phyloP scores from a whole-genome alignment of 257 asterid species.

The Craterostigma plantagineum region DNA sequence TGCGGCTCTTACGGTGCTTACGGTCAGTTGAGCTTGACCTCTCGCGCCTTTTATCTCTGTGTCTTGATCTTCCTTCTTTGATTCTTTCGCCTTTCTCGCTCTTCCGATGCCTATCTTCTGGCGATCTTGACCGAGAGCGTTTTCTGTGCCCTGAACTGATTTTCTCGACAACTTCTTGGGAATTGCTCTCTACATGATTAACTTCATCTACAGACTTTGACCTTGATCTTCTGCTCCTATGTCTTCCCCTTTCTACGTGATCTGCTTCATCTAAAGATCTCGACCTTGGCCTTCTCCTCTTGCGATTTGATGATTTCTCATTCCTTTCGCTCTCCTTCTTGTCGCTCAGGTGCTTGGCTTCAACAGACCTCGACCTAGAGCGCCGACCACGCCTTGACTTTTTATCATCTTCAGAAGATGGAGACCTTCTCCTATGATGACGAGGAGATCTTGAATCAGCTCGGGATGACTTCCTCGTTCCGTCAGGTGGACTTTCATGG shows the following conservation, averaged over 20 bases:
- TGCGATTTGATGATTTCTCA: constrained; percentile 33
- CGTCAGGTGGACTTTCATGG: constrained; percentile 39
- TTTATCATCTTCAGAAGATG: constrained; percentile 44
- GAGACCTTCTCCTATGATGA: constrained; percentile 36
- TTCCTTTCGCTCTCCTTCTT: constrained; percentile 25
- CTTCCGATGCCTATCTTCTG: constrained; percentile 30
- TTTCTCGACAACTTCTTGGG: constrained; percentile 36
- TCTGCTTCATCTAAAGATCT: no score
- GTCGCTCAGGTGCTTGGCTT: no score
- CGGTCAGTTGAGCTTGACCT: constrained; percentile 40
- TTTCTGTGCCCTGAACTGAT: no score
- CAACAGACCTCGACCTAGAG: no score
- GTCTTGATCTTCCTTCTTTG: constrained; percentile 43
- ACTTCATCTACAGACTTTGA: constrained; percentile 20
- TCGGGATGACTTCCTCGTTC: constrained; percentile 37
- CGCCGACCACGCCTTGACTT: constrained; percentile 43
- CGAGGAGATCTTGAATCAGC: constrained; percentile 54
- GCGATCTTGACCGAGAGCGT: constrained; percentile 43
- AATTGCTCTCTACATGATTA: constrained; percentile 19
- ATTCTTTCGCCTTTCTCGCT: constrained; percentile 29
- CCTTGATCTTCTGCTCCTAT: no score
- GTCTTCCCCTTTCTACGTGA: no score
- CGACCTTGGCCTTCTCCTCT: constrained; percentile 22
- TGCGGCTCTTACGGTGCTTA: constrained; percentile 26
- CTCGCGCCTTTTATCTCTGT: constrained; percentile 29